Conservation (phyloP, 306 rosid species). For the Malus sieversii region DNA sequence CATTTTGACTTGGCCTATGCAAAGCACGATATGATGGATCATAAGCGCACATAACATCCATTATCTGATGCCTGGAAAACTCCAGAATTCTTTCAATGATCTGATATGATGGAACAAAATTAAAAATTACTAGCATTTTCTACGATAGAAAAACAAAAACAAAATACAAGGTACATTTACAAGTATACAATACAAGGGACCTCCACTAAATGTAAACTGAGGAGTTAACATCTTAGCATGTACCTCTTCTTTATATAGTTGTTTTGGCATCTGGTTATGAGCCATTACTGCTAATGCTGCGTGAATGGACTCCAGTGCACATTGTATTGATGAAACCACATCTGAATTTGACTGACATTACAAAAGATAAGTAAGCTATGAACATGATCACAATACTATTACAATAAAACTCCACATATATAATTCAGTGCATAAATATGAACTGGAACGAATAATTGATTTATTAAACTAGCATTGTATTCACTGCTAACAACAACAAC, state of each 20-base stretch:
- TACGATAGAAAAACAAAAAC: neutral
- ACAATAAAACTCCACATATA: neutral
- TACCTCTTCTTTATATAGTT: slow-evolving; percentile 95
- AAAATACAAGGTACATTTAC: neutral
- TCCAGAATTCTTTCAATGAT: slow-evolving; percentile 93
- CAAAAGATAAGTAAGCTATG: slow-evolving; percentile 1
- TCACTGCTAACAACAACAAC: neutral
- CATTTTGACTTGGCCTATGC: slow-evolving; percentile 76
- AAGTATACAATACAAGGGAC: neutral
- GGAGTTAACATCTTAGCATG: neutral
- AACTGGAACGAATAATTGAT: neutral
- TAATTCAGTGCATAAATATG: neutral
- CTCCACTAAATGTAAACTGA: neutral
- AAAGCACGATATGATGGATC: slow-evolving; percentile 89
- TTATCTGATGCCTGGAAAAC: slow-evolving; percentile 82
- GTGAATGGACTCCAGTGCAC: slow-evolving; percentile 93
- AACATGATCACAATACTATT: neutral
- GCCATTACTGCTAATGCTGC: slow-evolving; percentile 89
- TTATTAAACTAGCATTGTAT: neutral
- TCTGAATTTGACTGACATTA: slow-evolving; percentile 78
- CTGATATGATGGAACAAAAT: slow-evolving; percentile 41
- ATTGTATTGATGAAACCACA: slow-evolving; percentile 54
- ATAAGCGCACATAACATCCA: slow-evolving; percentile 88
- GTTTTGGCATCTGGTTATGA: slow-evolving; percentile 82
- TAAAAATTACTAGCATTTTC: slow-evolving; percentile 12